Evolutionary conservation across 805 yeast genomes (phyloP).

Genomic region (Zygosaccharomyces rouxii): DNA sequence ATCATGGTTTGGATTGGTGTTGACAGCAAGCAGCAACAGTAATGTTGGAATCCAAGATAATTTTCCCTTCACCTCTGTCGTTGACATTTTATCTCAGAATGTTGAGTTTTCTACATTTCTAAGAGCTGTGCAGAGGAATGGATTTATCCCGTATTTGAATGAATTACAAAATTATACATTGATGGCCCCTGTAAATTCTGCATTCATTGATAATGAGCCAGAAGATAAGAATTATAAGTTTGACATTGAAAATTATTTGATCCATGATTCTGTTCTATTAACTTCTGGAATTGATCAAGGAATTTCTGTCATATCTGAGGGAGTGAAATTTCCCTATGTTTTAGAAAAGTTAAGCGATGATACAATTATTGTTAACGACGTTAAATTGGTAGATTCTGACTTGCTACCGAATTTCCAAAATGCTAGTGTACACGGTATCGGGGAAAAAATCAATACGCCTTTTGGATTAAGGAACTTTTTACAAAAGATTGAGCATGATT

Average conservation of each 20-base stretch:
- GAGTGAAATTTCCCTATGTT: constrained; percentile 21
- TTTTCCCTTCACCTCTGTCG: constrained; percentile 42
- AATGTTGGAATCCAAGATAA: constrained; percentile 10
- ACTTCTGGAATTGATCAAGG: constrained; percentile 21
- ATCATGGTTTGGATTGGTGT: neutral
- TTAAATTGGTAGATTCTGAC: constrained; percentile 51
- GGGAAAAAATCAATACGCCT: constrained; percentile 39
- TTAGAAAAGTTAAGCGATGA: constrained; percentile 22
- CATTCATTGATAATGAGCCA: constrained; percentile 42
- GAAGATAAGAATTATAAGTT: constrained; percentile 9
- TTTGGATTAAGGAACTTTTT: constrained; percentile 39
- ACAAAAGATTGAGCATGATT: constrained; percentile 7
- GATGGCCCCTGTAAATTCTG: constrained; percentile 79
- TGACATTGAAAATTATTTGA: constrained; percentile 28
- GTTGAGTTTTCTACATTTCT: constrained; percentile 65
- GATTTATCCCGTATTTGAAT: constrained; percentile 59
- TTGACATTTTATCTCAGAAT: constrained; percentile 65
- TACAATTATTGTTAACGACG: constrained; percentile 26
- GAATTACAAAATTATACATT: constrained; percentile 59
- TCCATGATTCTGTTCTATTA: constrained; percentile 36
- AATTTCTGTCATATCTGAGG: constrained; percentile 16
- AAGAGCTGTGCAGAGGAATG: constrained; percentile 55
- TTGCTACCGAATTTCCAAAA: constrained; percentile 56
- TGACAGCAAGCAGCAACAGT: neutral
- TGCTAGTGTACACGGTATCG: constrained; percentile 64